Conservation (phyloP, 2,329 filamentous ascomycete genomes). For the Spiromastix sp. region DNA sequence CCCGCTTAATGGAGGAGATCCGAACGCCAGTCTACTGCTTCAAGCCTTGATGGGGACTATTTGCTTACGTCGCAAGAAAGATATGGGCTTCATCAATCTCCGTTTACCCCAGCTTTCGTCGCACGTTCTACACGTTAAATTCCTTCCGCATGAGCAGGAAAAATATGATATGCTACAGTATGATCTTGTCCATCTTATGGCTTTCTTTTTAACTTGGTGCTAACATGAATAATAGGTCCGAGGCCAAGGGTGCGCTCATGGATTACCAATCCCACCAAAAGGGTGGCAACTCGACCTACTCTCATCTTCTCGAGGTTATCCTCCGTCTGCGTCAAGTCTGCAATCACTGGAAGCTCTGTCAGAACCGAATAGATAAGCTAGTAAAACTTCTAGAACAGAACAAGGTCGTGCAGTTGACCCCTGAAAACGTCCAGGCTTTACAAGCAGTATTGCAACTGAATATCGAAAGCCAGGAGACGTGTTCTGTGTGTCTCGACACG, state of each 20-base stretch:
- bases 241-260: conserved; percentile 63
- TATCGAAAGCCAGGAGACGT: conserved; percentile 74
- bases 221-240: conserved; percentile 37
- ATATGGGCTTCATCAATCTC: conserved; percentile 79
- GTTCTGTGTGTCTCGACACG: conserved; percentile 67
- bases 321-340: conserved; percentile 77
- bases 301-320: conserved; percentile 67
- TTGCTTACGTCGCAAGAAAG: conserved; percentile 71
- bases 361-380: conserved; percentile 61
- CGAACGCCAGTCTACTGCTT: conserved; percentile 52
- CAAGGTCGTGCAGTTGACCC: conserved; percentile 57
- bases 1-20: conserved; percentile 50
- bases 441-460: conserved; percentile 66
- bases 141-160: conserved; percentile 61
- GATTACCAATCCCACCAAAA: conserved; percentile 43
- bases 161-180: conserved; percentile 67
- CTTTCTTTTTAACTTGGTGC: neutral
- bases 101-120: conserved; percentile 68
- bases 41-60: conserved; percentile 71
- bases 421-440: conserved; percentile 60
- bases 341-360: conserved; percentile 79
- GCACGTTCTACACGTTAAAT: conserved; percentile 64
- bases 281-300: conserved; percentile 49
- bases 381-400: conserved; percentile 58
- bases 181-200: conserved; percentile 20